Base-by-base conservation (phyloP, 768 basidiomycete genomes). In the Dacryopinax spathularia region DNA sequence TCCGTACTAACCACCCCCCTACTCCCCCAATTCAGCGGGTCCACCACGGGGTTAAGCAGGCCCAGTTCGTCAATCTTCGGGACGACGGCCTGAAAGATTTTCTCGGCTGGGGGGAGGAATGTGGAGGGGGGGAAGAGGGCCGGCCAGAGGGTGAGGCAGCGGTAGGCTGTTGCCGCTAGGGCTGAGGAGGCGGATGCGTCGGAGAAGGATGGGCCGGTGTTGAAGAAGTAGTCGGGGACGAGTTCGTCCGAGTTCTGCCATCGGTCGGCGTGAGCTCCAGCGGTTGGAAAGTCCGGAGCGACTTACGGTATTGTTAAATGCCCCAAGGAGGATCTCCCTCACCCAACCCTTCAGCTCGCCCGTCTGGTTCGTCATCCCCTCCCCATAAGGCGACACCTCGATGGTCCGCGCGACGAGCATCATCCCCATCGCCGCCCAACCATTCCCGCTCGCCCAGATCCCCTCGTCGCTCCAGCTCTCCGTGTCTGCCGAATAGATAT, bases 401-500 rank as follows among this genome's bases (percentile, higher is more conserved):
- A 79, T 77, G 2, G 76, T 78, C 20, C 73, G 73, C 36, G 70
- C 69, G 5, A 78, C 77, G 22, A 76, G 70, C 27, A 75, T 60
- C 75, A 79, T 79, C 20, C 77, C 77, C 13, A 70, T 66, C 15
- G 75, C 75, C 1, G 75, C 77, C 77, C 77, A 78, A n/a, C 69
- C 77, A 60, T 78, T 77, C 18, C 71, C 77, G 2, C 76, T 76
- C 4, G 71, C 72, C 76, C 77, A 77, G 10, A 75, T 64, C 13
- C 74, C 73, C 43, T 65, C 61, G 69, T 69, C 68, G 27, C 18
- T 37, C 25, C 59, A 66, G 20, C 48, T 31, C 37, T 67, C 35
- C 25, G 62, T 64, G 0, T 70, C 66, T 64, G 73, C 73, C 12
- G 66, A 62, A 12, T 69, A 62, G 63, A 76, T 77, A 66, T 78